Evolutionary conservation across 148 eudicot species (phyloP).

Genomic region (Rheum nobile): DNA sequence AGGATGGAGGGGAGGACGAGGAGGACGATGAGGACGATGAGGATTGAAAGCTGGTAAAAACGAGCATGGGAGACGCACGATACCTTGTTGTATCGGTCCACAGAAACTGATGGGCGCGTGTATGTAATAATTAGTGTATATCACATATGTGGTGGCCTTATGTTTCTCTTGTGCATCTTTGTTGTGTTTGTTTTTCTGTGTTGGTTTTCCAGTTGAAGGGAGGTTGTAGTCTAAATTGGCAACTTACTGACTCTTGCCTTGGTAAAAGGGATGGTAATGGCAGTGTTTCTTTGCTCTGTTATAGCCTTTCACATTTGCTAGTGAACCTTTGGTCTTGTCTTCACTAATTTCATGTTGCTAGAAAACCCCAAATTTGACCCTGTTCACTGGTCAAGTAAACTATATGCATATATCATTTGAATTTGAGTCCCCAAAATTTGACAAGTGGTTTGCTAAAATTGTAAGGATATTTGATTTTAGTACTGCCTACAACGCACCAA

Average conservation of each 20-base stretch:
- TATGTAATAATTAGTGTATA: constrained; percentile 8
- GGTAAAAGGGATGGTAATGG: background rate
- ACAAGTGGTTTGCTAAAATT: background rate
- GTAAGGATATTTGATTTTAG: no score
- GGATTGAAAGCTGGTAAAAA: constrained; percentile 18
- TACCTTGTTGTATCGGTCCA: background rate
- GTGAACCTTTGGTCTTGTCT: background rate
- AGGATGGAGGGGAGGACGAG: constrained; percentile 26
- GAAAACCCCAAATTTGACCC: background rate
- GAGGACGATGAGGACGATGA: constrained; percentile 44
- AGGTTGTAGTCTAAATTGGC: background rate
- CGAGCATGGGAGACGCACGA: background rate
- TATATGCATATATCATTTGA: no score
- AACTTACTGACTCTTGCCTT: background rate
- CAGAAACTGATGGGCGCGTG: background rate
- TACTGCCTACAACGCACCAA: no score
- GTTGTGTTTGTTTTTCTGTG: background rate
- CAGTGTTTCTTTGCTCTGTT: background rate
- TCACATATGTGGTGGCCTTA: background rate
- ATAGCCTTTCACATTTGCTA: no score
- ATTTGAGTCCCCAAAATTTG: background rate
- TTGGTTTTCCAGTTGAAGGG: constrained; percentile 3
- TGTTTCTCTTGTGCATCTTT: background rate
- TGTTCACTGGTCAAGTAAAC: no score
- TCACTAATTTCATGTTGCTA: background rate